Evolutionary conservation across 2,329 filamentous ascomycete species (phyloP).

Genomic region (Penicillium sp.): DNA sequence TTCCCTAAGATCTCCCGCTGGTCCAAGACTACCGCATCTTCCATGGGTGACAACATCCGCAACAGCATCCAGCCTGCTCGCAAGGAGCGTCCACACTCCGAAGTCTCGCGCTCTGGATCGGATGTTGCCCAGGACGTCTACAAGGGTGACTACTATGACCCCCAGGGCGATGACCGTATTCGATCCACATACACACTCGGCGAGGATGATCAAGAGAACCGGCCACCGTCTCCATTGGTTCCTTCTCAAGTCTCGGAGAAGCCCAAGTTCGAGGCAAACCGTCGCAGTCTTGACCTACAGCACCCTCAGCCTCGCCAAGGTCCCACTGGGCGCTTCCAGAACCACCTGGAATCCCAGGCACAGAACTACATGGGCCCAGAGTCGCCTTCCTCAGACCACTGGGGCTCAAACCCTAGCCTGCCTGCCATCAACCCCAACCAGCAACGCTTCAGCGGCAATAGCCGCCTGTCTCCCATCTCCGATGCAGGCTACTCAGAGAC

Average conservation of each 20-base stretch:
- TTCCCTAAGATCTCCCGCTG: constrained; percentile 94
- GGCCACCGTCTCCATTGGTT: constrained; percentile 60
- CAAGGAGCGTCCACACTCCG: constrained; percentile 60
- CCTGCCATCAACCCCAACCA: constrained; percentile 32
- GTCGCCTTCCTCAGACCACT: constrained; percentile 46
- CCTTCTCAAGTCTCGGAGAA: constrained; percentile 57
- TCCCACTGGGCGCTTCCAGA: constrained; percentile 61
- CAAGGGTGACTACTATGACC: constrained; percentile 46
- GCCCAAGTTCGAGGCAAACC: constrained; percentile 64
- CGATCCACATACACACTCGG: constrained; percentile 45
- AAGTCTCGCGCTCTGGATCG: constrained; percentile 73
- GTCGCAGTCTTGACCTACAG: constrained; percentile 62
- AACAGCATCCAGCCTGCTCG: constrained; percentile 56
- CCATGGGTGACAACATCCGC: constrained; percentile 73
- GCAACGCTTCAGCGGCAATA: constrained; percentile 37
- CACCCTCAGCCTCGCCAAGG: constrained; percentile 65
- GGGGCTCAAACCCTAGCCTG: constrained; percentile 45
- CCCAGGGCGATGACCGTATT: constrained; percentile 46
- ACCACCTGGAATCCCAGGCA: constrained; percentile 60
- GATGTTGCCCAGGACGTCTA: constrained; percentile 66
- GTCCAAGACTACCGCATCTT: constrained; percentile 94
- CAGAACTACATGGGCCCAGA: constrained; percentile 49
- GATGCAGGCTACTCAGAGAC: constrained; percentile 47
- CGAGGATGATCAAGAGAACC: constrained; percentile 41
- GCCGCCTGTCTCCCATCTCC: constrained; percentile 47